Conservation (phyloP, 1,284 basidiomycete species). For the Mrakiaceae sp. region DNA sequence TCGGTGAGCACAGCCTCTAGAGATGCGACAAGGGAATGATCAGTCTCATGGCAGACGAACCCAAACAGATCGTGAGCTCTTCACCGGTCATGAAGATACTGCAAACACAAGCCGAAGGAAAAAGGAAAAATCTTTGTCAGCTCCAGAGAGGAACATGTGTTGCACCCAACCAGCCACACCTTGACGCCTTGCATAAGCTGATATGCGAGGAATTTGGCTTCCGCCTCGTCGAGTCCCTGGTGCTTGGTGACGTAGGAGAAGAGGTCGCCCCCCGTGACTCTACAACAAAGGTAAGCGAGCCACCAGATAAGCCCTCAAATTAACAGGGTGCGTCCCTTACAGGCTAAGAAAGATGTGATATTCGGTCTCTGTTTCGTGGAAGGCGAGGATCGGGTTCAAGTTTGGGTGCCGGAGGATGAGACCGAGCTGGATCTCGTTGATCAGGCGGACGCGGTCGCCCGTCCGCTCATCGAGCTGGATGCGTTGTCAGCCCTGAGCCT, state of each 20-base stretch:
- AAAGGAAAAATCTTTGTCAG: no score
- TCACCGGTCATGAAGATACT: no score
- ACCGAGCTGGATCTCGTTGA: constrained; percentile 13
- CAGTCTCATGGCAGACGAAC: no score
- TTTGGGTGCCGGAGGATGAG: constrained; percentile 4
- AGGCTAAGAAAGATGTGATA: constrained; percentile 5
- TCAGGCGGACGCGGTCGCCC: constrained; percentile 2
- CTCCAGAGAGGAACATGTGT: no score
- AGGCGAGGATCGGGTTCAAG: background rate
- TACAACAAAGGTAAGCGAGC: background rate
- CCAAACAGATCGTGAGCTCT: no score
- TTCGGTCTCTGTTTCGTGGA: background rate
- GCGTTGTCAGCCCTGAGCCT: background rate
- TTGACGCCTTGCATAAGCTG: constrained; percentile 14
- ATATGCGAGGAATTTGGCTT: constrained; percentile 11
- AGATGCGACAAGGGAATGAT: no score
- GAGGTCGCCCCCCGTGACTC: constrained; percentile 13
- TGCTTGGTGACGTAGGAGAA: constrained; percentile 14
- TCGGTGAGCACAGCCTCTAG: no score
- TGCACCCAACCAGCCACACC: background rate
- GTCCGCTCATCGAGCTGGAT: background rate
- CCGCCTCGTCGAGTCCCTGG: constrained; percentile 1
- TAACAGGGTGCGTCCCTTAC: background rate
- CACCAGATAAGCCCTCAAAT: background rate
- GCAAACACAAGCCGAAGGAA: no score